phyloP scores from a whole-genome alignment of 768 basidiomycete genomes.

The Rhodotorula babjevae region DNA sequence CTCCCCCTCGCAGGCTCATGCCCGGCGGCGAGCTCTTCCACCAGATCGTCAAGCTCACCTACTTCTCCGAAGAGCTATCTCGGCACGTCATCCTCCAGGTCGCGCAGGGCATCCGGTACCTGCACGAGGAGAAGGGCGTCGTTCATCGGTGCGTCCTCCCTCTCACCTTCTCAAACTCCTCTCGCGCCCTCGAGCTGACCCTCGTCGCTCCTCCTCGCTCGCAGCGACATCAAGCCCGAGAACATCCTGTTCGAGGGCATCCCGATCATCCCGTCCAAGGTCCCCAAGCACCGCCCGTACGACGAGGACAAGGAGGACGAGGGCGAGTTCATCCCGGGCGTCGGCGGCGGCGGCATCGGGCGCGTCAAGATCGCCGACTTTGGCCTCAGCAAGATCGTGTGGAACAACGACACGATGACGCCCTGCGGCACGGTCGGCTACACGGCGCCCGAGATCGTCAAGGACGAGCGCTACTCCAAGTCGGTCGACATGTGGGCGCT shows the following conservation, averaged over 20 bases:
- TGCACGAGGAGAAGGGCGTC: conserved; percentile 95
- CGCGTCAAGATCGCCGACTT: conserved; percentile 99
- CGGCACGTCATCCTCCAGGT: conserved; percentile 90
- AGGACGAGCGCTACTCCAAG: conserved; percentile 93
- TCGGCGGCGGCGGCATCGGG: conserved; percentile 95
- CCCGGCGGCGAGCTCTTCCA: conserved; percentile 97
- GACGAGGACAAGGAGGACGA: conserved; percentile 99
- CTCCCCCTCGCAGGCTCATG: conserved; percentile 61
- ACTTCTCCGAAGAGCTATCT: conserved; percentile 95
- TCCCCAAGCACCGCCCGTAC: conserved; percentile 71
- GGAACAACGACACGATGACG: conserved; percentile 98
- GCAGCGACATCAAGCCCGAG: conserved; percentile 92
- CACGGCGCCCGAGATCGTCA: conserved; percentile 98
- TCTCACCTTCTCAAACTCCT: neutral
- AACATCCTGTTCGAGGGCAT: conserved; percentile 91
- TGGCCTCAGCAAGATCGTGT: conserved; percentile 92
- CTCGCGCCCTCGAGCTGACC: neutral
- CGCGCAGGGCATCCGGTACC: conserved; percentile 77
- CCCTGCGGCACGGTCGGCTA: conserved; percentile 99
- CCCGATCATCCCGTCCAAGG: conserved; percentile 79
- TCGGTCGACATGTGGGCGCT: conserved; percentile 99
- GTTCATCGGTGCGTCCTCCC: conserved; percentile 66
- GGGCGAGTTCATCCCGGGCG: conserved; percentile 84
- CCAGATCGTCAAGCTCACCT: conserved; percentile 97
- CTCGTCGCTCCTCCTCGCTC: neutral